Conservation (phyloP, 768 basidiomycete species). For the Xerocomus brunneocitrinus region DNA sequence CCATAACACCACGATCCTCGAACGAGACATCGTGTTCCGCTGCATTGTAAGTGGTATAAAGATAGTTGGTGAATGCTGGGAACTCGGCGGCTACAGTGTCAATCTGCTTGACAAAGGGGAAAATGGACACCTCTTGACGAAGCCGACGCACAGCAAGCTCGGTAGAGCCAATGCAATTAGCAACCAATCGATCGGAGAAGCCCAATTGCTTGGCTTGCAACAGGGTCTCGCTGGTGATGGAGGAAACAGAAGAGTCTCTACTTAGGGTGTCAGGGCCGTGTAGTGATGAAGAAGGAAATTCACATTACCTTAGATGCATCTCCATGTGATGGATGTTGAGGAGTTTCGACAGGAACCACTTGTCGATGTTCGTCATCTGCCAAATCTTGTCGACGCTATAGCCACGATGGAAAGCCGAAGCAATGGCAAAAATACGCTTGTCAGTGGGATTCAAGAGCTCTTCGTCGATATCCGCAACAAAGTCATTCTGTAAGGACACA, state of each 20-base stretch:
- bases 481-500: conserved; percentile 59
- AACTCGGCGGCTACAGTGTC: conserved; percentile 99
- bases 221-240: conserved; percentile 58
- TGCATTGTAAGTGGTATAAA: conserved; percentile 98
- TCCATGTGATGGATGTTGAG: conserved; percentile 83
- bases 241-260: conserved; percentile 62
- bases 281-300: not conserved
- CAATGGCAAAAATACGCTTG: conserved; percentile 95
- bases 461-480: conserved; percentile 86
- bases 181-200: conserved; percentile 92
- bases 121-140: conserved; percentile 77
- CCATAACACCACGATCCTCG: conserved; percentile 91
- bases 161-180: conserved; percentile 77
- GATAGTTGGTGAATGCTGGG: conserved; percentile 97
- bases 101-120: conserved; percentile 96
- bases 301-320: conserved; percentile 59
- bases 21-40: conserved; percentile 88
- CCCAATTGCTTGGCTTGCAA: conserved; percentile 89
- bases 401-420: conserved; percentile 87
- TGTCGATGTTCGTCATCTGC: conserved; percentile 98
- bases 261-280: conserved; percentile 1
- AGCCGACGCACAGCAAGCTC: conserved; percentile 90
- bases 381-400: conserved; percentile 95
- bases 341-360: conserved; percentile 94
- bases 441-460: conserved; percentile 94